Percentiles rank a stretch among this genome's conserved stretches.
Conservation (phyloP, 2,329 filamentous ascomycete species). For the Blastomyces gilchristii region DNA sequence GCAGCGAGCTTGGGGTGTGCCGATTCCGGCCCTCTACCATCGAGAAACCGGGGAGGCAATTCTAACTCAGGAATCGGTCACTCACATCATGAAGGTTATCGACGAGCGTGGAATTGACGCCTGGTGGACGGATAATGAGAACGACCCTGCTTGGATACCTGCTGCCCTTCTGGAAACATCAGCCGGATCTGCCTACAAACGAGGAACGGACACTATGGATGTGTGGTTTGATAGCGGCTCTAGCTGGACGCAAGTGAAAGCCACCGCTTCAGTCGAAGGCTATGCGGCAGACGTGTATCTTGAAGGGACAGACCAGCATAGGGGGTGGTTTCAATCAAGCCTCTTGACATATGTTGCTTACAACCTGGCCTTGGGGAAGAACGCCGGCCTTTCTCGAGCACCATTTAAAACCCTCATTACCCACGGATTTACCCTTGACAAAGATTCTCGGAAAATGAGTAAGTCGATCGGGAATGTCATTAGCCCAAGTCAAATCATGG, state of each 20-base stretch:
- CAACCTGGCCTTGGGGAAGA: slow-evolving; percentile 30
- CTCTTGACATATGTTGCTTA: slow-evolving; percentile 72
- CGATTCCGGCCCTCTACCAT: slow-evolving; percentile 82
- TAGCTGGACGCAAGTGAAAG: slow-evolving; percentile 60
- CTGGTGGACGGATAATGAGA: slow-evolving; percentile 78
- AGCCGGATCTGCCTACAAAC: slow-evolving; percentile 46
- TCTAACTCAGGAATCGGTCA: slow-evolving; percentile 67
- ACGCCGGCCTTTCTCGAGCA: slow-evolving; percentile 33
- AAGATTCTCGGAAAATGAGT: slow-evolving; percentile 93
- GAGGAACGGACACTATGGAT: slow-evolving; percentile 94
- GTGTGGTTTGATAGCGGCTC: slow-evolving; percentile 99
- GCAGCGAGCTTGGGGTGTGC: slow-evolving; percentile 91
- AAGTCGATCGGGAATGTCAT: slow-evolving; percentile 91
- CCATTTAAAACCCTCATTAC: slow-evolving; percentile 89
- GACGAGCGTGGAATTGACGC: slow-evolving; percentile 71
- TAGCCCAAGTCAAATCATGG: slow-evolving; percentile 70
- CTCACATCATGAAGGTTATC: slow-evolving; percentile 74
- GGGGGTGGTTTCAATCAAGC: slow-evolving; percentile 97
- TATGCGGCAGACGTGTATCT: slow-evolving; percentile 70
- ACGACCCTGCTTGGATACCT: slow-evolving; percentile 70
- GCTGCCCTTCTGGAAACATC: slow-evolving; percentile 43
- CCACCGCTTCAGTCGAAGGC: slow-evolving; percentile 23
- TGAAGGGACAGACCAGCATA: slow-evolving; percentile 90
- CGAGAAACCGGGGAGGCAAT: slow-evolving; percentile 57
- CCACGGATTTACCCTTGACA: slow-evolving; percentile 87